These are phyloP conservation scores for Omphalea diandra DNA, from an alignment of 441 rosid species.

Conservation along the genomic window DNA sequence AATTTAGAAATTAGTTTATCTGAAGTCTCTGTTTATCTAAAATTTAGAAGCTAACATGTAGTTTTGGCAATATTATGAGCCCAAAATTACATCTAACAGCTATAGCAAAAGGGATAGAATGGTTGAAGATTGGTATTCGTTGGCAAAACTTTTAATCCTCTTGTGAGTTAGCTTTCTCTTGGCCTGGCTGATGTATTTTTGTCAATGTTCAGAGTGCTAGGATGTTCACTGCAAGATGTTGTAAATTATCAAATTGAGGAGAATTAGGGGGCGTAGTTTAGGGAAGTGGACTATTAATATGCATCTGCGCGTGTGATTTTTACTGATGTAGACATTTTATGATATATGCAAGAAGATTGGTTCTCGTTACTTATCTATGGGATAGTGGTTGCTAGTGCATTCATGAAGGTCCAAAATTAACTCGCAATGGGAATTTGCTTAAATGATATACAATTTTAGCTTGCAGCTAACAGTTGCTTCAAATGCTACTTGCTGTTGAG, in stretches of 20 bases:
- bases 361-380: background rate
- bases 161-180: slow-evolving; percentile 24
- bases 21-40: background rate
- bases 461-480: no score
- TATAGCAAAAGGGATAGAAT: slow-evolving; percentile 27
- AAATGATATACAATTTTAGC: no score
- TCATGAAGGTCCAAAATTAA: background rate
- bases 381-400: background rate
- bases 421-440: background rate
- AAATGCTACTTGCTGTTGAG: no score
- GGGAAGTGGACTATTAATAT: slow-evolving; percentile 4
- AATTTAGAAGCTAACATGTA: slow-evolving; percentile 16
- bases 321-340: background rate
- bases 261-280: slow-evolving; percentile 17
- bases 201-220: slow-evolving; percentile 31
- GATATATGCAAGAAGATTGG: background rate
- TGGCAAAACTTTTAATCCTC: background rate
- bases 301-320: slow-evolving; percentile 11
- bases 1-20: slow-evolving; percentile 14
- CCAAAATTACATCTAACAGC: slow-evolving; percentile 40
- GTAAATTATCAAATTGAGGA: slow-evolving; percentile 41
- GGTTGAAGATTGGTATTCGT: slow-evolving; percentile 17
- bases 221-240: slow-evolving; percentile 20
- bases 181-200: slow-evolving; percentile 40
- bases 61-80: slow-evolving; percentile 32